These are phyloP conservation scores for Sugiyamaella floridensis DNA, from an alignment of 805 yeast species.

Conservation along the genomic window DNA sequence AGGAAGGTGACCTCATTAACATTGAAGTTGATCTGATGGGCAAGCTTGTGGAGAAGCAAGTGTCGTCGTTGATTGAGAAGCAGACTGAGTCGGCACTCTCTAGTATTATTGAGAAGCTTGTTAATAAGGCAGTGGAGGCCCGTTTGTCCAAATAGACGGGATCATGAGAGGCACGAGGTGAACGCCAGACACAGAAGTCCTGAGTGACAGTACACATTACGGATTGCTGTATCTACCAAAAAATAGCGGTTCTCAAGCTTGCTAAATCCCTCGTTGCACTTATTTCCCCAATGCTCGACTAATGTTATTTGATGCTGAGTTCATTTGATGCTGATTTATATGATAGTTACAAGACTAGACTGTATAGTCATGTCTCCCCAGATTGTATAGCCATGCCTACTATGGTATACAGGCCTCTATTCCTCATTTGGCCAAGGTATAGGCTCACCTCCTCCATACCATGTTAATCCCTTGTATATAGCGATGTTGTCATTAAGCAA, in stretches of 20 bases:
- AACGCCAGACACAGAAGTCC: too few species aligned
- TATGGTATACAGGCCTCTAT: too few species aligned
- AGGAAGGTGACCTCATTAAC: conserved; percentile 61
- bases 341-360: neutral
- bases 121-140: conserved; percentile 24
- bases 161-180: too few species aligned
- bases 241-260: too few species aligned
- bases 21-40: conserved; percentile 95
- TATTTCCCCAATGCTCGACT: too few species aligned
- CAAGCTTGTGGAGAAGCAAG: conserved; percentile 83
- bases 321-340: neutral
- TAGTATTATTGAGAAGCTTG: conserved; percentile 41
- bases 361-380: too few species aligned
- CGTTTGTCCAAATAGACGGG: too few species aligned
- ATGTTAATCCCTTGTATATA: neutral
- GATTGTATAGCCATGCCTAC: too few species aligned
- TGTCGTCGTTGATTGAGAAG: conserved; percentile 48
- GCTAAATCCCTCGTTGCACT: too few species aligned
- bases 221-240: too few species aligned
- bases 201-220: too few species aligned
- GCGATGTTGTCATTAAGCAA: neutral
- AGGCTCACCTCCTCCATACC: neutral
- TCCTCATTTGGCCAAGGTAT: neutral
- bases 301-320: neutral
- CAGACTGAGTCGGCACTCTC: conserved; percentile 45